phyloP scores from a whole-genome alignment of 768 basidiomycete genomes.

The Lentinula guzmanii region DNA sequence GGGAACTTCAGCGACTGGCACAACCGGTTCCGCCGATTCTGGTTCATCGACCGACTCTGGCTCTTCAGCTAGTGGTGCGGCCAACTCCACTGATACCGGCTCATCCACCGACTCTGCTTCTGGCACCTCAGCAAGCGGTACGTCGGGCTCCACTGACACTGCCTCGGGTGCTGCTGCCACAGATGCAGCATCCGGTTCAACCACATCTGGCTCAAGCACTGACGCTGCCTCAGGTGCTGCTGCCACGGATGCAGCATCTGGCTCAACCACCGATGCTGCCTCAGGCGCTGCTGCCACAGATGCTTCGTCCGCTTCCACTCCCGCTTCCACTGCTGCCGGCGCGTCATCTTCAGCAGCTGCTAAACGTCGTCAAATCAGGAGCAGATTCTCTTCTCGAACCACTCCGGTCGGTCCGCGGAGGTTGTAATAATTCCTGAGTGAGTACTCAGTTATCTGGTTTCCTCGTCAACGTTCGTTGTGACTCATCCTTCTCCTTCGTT shows the following conservation, averaged over 20 bases:
- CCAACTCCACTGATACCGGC: neutral
- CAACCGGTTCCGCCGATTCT: neutral
- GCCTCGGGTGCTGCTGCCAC: neutral
- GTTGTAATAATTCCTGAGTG: neutral
- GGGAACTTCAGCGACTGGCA: neutral
- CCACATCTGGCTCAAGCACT: neutral
- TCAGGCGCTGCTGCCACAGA: neutral
- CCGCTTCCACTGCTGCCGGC: neutral
- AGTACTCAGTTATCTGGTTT: neutral
- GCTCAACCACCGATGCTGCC: neutral
- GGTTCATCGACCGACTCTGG: neutral
- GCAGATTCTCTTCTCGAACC: neutral
- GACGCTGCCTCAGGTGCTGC: neutral
- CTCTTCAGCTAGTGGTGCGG: neutral
- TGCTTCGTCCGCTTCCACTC: neutral
- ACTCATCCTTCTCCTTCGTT: neutral
- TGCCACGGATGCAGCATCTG: neutral
- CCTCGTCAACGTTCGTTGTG: neutral
- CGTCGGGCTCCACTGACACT: neutral
- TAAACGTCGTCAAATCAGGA: neutral
- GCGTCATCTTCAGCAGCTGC: neutral
- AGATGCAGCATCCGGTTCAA: neutral
- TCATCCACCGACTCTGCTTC: neutral
- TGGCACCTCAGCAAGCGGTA: neutral
- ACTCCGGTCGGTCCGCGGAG: neutral